phyloP scores from a whole-genome alignment of 306 rosid species.

The Fagus crenata region DNA sequence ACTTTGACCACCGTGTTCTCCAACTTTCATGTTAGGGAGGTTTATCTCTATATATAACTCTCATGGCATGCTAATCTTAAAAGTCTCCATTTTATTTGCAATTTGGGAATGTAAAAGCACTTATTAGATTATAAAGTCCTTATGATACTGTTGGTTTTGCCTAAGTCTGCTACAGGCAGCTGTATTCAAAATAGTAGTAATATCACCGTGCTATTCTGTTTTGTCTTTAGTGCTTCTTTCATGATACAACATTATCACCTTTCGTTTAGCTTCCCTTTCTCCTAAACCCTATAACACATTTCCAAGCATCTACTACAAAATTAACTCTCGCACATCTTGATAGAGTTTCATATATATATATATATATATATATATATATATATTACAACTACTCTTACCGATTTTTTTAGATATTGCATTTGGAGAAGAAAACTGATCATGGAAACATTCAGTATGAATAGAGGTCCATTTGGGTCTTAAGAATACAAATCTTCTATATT shows the following conservation, averaged over 20 bases:
- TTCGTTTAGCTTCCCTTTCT: background rate
- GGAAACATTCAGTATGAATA: background rate
- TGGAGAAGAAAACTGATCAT: background rate
- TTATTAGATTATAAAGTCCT: conserved; percentile 2
- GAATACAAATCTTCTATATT: no score
- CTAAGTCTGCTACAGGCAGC: background rate
- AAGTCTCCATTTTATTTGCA: background rate
- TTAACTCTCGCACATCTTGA: background rate
- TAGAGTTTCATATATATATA: no score
- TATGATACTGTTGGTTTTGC: conserved; percentile 4
- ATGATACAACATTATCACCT: background rate
- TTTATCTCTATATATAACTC: background rate
- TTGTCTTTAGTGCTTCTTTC: background rate
- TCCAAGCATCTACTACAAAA: background rate
- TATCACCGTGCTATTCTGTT: background rate
- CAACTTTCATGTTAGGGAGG: conserved; percentile 5
- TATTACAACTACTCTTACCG: background rate
- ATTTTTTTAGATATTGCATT: background rate
- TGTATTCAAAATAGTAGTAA: background rate
- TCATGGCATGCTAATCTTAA: conserved; percentile 22
- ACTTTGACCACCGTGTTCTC: background rate
- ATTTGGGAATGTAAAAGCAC: conserved; percentile 22
- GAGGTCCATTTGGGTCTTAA: background rate
- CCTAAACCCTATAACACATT: background rate
- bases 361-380: no score